Percentiles rank a stretch among this genome's conserved stretches.
Evolutionary conservation across 768 basidiomycete genomes (phyloP).

Genomic region (Lenzites betulinus): DNA sequence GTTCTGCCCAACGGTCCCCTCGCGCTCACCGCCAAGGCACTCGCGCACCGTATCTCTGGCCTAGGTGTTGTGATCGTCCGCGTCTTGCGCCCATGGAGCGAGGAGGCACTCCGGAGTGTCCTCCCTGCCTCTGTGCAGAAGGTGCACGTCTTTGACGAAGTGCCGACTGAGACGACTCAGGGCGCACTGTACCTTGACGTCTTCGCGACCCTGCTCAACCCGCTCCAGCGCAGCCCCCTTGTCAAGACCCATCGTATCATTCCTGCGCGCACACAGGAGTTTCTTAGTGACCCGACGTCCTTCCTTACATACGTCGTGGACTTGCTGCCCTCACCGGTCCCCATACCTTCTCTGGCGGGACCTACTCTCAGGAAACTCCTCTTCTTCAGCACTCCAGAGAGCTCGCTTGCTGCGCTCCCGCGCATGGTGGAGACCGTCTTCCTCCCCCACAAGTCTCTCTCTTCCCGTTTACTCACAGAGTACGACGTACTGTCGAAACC

Average conservation of each 20-base stretch:
- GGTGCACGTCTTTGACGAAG: conserved; percentile 81
- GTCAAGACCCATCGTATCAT: conserved; percentile 62
- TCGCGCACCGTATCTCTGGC: conserved; percentile 45
- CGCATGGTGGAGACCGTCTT: conserved; percentile 60
- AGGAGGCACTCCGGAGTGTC: conserved; percentile 55
- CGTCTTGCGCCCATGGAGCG: conserved; percentile 84
- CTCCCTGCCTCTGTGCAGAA: conserved; percentile 60
- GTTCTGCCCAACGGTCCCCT: conserved; percentile 77
- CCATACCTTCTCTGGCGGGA: conserved; percentile 27
- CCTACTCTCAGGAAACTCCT: conserved; percentile 48
- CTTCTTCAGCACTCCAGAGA: conserved; percentile 62
- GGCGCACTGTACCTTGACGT: conserved; percentile 76
- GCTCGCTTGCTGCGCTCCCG: conserved; percentile 53
- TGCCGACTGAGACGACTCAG: conserved; percentile 58
- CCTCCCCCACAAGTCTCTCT: conserved; percentile 48
- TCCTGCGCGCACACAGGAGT: conserved; percentile 56
- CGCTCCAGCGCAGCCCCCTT: conserved; percentile 33
- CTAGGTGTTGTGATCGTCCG: conserved; percentile 73
- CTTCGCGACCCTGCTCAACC: conserved; percentile 55
- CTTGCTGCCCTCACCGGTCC: conserved; percentile 29
- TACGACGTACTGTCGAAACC: conserved; percentile 76
- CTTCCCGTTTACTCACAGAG: conserved; percentile 63
- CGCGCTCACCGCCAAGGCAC: conserved; percentile 61
- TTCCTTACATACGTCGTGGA: conserved; percentile 46
- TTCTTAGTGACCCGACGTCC: conserved; percentile 43